Evolutionary conservation across 2,329 filamentous ascomycete genomes (phyloP).

Genomic region (Microdochium nivale): DNA sequence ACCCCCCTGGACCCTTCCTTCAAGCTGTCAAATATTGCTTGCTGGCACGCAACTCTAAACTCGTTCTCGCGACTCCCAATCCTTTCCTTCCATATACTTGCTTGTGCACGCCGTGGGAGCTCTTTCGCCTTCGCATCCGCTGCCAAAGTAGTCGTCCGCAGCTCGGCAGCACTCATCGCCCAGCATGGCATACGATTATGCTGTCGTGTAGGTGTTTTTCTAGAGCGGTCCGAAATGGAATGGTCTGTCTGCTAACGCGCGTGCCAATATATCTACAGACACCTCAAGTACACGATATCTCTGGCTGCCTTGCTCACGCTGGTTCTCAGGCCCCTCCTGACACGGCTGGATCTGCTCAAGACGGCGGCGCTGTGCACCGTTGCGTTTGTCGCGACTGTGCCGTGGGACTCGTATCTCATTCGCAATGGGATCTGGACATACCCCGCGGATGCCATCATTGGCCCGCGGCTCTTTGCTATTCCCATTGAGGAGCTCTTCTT

Average conservation of each 20-base stretch:
- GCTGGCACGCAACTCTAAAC: neutral
- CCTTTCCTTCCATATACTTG: neutral
- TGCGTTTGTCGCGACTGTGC: slow-evolving; percentile 59
- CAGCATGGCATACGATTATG: slow-evolving; percentile 53
- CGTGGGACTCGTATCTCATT: slow-evolving; percentile 72
- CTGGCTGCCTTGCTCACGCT: slow-evolving; percentile 49
- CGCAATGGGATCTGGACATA: slow-evolving; percentile 63
- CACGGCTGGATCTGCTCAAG: slow-evolving; percentile 53
- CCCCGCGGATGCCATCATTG: slow-evolving; percentile 54
- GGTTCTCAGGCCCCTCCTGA: slow-evolving; percentile 53
- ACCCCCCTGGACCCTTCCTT: neutral
- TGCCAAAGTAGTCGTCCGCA: too few species aligned
- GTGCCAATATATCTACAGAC: slow-evolving; percentile 36
- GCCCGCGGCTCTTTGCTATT: slow-evolving; percentile 53
- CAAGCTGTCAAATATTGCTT: neutral
- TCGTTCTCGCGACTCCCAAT: neutral
- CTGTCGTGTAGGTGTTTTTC: slow-evolving; percentile 43
- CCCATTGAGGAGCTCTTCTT: slow-evolving; percentile 69
- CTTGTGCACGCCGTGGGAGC: neutral
- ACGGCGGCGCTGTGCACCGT: slow-evolving; percentile 51
- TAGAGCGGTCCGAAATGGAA: neutral
- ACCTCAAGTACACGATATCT: slow-evolving; percentile 60
- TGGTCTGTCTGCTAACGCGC: neutral
- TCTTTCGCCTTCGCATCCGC: too few species aligned
- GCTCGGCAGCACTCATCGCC: neutral